Conservation (phyloP, 768 basidiomycete species). For the Fomitopsis serialis region DNA sequence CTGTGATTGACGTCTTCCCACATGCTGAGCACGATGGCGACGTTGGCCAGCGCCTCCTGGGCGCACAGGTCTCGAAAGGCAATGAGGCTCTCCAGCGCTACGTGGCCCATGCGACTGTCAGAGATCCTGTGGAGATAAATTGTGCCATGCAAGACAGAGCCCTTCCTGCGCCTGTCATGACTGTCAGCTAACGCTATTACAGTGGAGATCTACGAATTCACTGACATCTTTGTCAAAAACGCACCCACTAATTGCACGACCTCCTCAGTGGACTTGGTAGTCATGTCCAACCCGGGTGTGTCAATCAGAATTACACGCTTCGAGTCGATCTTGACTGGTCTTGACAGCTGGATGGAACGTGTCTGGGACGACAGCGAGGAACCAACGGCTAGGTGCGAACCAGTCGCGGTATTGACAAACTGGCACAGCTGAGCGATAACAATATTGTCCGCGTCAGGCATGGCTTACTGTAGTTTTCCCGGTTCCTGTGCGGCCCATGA, state of each 20-base stretch:
- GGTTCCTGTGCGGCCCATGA: conserved; percentile 14
- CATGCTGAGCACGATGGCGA: conserved; percentile 26
- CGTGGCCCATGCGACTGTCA: conserved; percentile 17
- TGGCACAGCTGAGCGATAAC: conserved; percentile 16
- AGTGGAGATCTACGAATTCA: conserved; percentile 1
- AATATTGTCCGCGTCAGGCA: not conserved
- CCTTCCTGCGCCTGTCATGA: conserved; percentile 12
- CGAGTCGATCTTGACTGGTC: conserved; percentile 41
- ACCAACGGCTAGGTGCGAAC: conserved; percentile 43
- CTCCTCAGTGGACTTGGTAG: conserved; percentile 17
- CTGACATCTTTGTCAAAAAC: not conserved
- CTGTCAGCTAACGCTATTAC: not conserved
- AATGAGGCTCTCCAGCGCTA: conserved; percentile 14
- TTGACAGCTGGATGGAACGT: conserved; percentile 36
- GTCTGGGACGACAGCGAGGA: conserved; percentile 47
- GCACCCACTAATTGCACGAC: not conserved
- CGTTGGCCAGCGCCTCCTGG: conserved; percentile 17
- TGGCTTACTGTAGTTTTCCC: conserved; percentile 12
- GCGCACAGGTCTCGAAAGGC: conserved; percentile 24
- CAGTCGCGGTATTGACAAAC: conserved; percentile 54
- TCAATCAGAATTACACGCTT: conserved; percentile 43
- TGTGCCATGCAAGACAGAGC: conserved; percentile 13
- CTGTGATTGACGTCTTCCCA: conserved; percentile 14
- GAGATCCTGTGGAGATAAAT: conserved; percentile 22
- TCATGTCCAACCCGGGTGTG: conserved; percentile 60